Evolutionary conservation across 805 yeast genomes (phyloP), one percentile per base, ranked within the genome.

Genomic region (Wickerhamiella brachini): DNA sequence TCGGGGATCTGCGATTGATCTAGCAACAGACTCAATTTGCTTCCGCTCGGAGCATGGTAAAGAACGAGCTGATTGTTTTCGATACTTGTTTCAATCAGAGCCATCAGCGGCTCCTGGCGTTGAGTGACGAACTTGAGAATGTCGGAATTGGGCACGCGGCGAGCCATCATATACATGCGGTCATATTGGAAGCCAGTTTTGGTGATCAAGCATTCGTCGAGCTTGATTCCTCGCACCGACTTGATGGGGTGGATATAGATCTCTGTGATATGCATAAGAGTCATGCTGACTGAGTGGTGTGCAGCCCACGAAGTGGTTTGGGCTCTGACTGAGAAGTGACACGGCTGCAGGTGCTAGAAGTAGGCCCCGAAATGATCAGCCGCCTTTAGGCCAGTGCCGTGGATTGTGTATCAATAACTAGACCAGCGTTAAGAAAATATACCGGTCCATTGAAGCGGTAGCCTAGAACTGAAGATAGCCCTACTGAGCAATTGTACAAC

Each of bases 171-270:
- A 54, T 55, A 62, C 50, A 62, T 51, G 2, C 70, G 59, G 57
- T 66, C 69, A 49, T 63, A 50, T 41, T 49, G 57, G 51, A 66
- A 58, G 12, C 70, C 70, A 49, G 62, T 56, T 39, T 54, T 56
- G 47, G 59, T 64, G 17, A 66, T 49, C 20, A 54, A 54, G 31
- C 59, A 55, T 45, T 57, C 54, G 5, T 52, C 43, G n/a, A 66
- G 57, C 2, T 52, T 44, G 18, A 66, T 53, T 34, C 65, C 67
- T 8, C 60, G 57, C 37, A 65, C 54, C 2, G 68, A 65, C 50
- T 66, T 66, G 56, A 66, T 59, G 7, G 70, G 70, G 44, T 56
- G 61, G 6, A 66, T 47, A 18, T 12, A 49, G 15, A 60, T 50
- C 41, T 55, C 48, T 34, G 44, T 41, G 18, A 60, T 50, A 12